These are phyloP conservation scores for Alternaria dauci DNA, from an alignment of 2,329 filamentous ascomycete species.

Conservation along the genomic window DNA sequence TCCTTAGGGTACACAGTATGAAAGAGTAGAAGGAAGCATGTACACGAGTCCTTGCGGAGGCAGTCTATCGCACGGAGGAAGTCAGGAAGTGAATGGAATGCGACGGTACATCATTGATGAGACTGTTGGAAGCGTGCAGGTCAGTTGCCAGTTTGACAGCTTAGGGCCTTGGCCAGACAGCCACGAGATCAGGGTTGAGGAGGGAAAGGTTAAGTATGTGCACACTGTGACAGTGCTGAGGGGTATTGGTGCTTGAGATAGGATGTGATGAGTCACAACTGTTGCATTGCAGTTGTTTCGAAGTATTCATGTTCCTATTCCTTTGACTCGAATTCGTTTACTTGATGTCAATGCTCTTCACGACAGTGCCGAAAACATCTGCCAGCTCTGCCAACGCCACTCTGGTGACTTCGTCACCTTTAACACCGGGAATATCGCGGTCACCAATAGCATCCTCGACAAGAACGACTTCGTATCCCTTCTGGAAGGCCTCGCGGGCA, in stretches of 20 bases:
- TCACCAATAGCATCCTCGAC: constrained; percentile 71
- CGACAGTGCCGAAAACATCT: constrained; percentile 70
- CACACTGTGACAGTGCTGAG: constrained; percentile 42
- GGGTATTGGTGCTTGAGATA: constrained; percentile 5
- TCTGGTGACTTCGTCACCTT: constrained; percentile 62
- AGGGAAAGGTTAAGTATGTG: constrained; percentile 44
- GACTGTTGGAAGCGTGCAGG: constrained; percentile 37
- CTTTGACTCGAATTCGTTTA: constrained; percentile 7
- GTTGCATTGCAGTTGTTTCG: neutral
- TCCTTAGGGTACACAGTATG: constrained; percentile 41
- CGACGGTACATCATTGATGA: constrained; percentile 45
- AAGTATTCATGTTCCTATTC: neutral
- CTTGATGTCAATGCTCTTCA: constrained; percentile 61
- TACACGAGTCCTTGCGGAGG: constrained; percentile 39
- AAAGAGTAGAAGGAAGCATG: constrained; percentile 37
- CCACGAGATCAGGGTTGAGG: constrained; percentile 40
- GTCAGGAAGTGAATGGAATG: constrained; percentile 38
- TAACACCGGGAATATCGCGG: constrained; percentile 69
- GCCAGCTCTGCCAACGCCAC: constrained; percentile 64
- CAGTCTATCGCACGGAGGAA: constrained; percentile 34
- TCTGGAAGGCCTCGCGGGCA: constrained; percentile 66
- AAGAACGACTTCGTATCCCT: constrained; percentile 70
- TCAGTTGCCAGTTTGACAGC: constrained; percentile 43
- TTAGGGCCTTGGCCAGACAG: constrained; percentile 39
- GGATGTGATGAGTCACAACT: too few species aligned